These are phyloP conservation scores for Penicillium sp. DNA, from an alignment of 2,329 filamentous ascomycete species.

Conservation along the genomic window DNA sequence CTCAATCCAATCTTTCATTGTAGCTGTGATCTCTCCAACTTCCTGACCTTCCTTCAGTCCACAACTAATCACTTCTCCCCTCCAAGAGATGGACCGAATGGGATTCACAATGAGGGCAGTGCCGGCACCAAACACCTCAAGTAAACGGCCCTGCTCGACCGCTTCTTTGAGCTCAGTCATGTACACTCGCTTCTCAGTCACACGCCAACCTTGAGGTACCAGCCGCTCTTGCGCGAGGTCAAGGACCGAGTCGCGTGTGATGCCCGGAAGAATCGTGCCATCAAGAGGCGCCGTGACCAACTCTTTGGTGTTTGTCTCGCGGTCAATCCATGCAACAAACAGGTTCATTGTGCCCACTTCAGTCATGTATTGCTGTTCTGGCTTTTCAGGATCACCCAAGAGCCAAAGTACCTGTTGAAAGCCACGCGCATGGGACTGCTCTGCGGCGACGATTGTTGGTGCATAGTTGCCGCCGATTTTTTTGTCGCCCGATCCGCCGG, in stretches of 20 bases:
- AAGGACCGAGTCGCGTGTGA: conserved; percentile 90
- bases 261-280: conserved; percentile 92
- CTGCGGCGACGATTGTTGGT: conserved; percentile 90
- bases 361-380: conserved; percentile 78
- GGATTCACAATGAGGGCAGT: conserved; percentile 94
- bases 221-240: conserved; percentile 78
- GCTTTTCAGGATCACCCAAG: conserved; percentile 62
- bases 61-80: conserved; percentile 74
- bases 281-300: conserved; percentile 90
- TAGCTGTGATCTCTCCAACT: conserved; percentile 76
- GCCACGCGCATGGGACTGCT: conserved; percentile 81
- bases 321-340: conserved; percentile 79
- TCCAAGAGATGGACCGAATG: conserved; percentile 84
- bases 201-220: conserved; percentile 77
- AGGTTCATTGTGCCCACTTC: conserved; percentile 99
- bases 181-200: conserved; percentile 85
- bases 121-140: conserved; percentile 91
- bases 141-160: conserved; percentile 74
- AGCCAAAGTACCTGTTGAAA: conserved; percentile 99
- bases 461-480: conserved; percentile 99
- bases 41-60: conserved; percentile 77
- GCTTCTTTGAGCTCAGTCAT: conserved; percentile 84
- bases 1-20: conserved; percentile 96
- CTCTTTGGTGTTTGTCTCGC: conserved; percentile 83
- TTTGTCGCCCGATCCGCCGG: conserved; percentile 94